phyloP scores from a whole-genome alignment of 2,329 filamentous ascomycete species.

The Clonostachys byssicola region DNA sequence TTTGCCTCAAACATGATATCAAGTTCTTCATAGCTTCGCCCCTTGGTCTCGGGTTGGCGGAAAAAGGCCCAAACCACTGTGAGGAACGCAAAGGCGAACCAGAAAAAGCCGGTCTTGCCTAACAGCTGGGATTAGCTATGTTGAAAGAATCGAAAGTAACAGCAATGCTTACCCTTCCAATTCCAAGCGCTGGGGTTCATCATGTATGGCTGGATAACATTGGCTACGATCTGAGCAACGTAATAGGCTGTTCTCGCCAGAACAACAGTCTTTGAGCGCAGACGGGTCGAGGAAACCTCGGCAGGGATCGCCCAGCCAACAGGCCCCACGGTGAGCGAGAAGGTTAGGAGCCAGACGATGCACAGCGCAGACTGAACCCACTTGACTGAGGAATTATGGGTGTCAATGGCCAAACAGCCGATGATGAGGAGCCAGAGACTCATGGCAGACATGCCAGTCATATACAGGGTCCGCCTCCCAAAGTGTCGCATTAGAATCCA shows the following conservation, averaged over 20 bases:
- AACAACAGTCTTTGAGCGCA: conserved; percentile 21
- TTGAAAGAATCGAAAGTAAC: too few relatives aligned
- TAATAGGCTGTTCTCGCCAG: conserved; percentile 19
- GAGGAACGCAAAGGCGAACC: conserved; percentile 4
- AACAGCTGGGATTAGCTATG: too few relatives aligned
- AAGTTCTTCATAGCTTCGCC: conserved; percentile 13
- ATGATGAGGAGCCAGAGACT: conserved; percentile 26
- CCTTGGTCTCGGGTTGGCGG: conserved; percentile 12
- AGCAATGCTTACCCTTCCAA: conserved; percentile 14
- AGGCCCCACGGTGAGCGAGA: conserved; percentile 26
- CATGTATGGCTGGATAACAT: conserved; percentile 19
- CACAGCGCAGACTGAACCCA: conserved; percentile 17
- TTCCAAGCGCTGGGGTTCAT: conserved; percentile 23
- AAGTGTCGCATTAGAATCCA: conserved; percentile 34
- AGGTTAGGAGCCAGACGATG: conserved; percentile 18
- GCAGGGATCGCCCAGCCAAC: conserved; percentile 29
- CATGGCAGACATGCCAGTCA: conserved; percentile 32
- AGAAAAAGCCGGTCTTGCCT: conserved; percentile 13
- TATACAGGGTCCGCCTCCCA: conserved; percentile 38
- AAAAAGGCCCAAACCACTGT: conserved; percentile 12
- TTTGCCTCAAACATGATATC: conserved; percentile 12
- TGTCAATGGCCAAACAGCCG: conserved; percentile 34
- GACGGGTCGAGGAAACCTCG: conserved; percentile 24
- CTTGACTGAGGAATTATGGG: conserved; percentile 23
- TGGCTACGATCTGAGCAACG: conserved; percentile 12